A percentile compares a stretch with the other conserved stretches of the same genome.
These are phyloP conservation scores for Phytopythium ostracodes DNA, from an alignment of 352 stramenopile species.

Conservation along the genomic window DNA sequence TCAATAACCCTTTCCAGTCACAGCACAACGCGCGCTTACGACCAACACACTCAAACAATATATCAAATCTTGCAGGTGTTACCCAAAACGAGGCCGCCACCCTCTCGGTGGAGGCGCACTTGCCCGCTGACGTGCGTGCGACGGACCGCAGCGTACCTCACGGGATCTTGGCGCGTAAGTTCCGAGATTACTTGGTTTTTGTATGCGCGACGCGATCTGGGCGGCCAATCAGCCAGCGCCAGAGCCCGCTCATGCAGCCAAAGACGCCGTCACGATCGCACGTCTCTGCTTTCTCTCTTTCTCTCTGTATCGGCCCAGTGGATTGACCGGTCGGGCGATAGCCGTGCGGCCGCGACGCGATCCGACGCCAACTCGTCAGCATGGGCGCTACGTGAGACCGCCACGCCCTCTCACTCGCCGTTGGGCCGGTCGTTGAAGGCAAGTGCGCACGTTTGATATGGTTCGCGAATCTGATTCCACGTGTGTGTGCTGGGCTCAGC, in stretches of 20 bases:
- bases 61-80: neutral
- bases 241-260: no score
- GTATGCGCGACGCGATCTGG: neutral
- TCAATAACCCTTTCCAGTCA: neutral
- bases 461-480: neutral
- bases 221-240: no score
- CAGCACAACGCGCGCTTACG: neutral
- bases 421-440: neutral
- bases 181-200: no score
- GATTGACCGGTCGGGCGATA: no score
- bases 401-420: no score
- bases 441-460: neutral
- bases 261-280: no score
- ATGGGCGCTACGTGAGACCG: no score
- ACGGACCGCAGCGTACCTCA: neutral
- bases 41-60: neutral
- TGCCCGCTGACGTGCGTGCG: neutral
- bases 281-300: no score
- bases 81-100: neutral
- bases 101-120: slow-evolving; percentile 1
- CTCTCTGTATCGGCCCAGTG: no score
- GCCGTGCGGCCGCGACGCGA: no score
- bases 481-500: neutral
- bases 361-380: no score
- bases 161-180: neutral